phyloP scores from a whole-genome alignment of 1,139 yeast genomes.

The Yamadazyma membranifaciens region DNA sequence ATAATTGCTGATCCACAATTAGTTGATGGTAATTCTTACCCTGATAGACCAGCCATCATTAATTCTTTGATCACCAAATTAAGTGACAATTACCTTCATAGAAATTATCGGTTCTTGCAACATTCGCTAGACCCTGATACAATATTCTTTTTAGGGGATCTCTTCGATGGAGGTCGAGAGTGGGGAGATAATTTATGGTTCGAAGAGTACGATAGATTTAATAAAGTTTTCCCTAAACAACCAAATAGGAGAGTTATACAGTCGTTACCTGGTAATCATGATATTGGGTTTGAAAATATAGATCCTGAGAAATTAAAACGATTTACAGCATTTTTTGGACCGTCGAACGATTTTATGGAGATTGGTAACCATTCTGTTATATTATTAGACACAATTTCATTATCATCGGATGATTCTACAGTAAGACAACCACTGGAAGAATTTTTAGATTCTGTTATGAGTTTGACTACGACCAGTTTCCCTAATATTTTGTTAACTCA shows the following conservation, averaged over 20 bases:
- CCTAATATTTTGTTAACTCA: slow-evolving; percentile 69
- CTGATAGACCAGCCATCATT: slow-evolving; percentile 47
- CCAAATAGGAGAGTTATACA: slow-evolving; percentile 48
- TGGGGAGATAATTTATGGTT: slow-evolving; percentile 68
- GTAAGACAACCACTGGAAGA: slow-evolving; percentile 21
- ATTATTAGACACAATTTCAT: slow-evolving; percentile 75
- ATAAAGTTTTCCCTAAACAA: slow-evolving; percentile 55
- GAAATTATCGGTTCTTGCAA: slow-evolving; percentile 71
- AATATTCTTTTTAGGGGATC: slow-evolving; percentile 79
- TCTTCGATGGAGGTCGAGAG: slow-evolving; percentile 93
- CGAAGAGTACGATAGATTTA: slow-evolving; percentile 69
- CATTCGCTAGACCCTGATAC: slow-evolving; percentile 67
- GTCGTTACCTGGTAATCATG: slow-evolving; percentile 91
- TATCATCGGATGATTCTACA: slow-evolving; percentile 45
- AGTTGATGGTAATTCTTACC: slow-evolving; percentile 76
- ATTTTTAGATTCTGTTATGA: slow-evolving; percentile 25
- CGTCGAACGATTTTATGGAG: slow-evolving; percentile 51
- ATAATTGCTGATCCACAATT: slow-evolving; percentile 92
- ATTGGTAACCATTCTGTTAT: slow-evolving; percentile 78
- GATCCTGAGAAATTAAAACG: slow-evolving; percentile 56
- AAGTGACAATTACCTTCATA: slow-evolving; percentile 74
- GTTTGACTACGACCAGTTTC: slow-evolving; percentile 23
- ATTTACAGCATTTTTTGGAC: slow-evolving; percentile 74
- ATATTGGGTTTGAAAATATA: slow-evolving; percentile 82
- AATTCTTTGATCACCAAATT: slow-evolving; percentile 47